A percentile compares a stretch with the other conserved stretches of the same genome.
These are phyloP conservation scores for Berberis thunbergii DNA, from an alignment of 164 flowering plant genomes.

Conservation along the genomic window DNA sequence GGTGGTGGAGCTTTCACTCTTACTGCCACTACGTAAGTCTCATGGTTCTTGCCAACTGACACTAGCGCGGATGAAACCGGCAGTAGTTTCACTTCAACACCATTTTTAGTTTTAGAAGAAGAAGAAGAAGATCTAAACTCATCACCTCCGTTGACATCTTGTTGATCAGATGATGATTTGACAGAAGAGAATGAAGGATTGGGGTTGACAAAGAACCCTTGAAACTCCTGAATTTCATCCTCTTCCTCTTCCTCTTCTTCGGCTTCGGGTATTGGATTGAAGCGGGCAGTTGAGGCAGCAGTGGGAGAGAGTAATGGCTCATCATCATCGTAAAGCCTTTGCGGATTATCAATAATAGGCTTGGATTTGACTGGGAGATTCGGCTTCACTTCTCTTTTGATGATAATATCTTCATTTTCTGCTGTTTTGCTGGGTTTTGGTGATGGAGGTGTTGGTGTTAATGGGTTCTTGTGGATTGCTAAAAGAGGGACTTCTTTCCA, in stretches of 20 bases:
- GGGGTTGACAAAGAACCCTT: slow-evolving; percentile 63
- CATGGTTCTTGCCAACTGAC: slow-evolving; percentile 35
- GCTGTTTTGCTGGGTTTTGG: not conserved
- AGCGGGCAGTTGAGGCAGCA: slow-evolving; percentile 4
- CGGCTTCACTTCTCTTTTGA: no score
- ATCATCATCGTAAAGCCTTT: slow-evolving; percentile 58
- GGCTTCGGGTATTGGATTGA: slow-evolving; percentile 56
- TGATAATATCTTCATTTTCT: not conserved
- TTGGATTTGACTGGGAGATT: slow-evolving; percentile 1
- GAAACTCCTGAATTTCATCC: slow-evolving; percentile 49
- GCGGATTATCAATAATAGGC: not conserved
- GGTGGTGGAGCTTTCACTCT: slow-evolving; percentile 53
- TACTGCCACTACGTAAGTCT: slow-evolving; percentile 64
- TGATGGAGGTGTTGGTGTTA: not conserved
- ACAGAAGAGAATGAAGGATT: slow-evolving; percentile 6
- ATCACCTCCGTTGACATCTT: not conserved
- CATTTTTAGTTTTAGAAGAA: slow-evolving; percentile 8
- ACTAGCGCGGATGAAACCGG: slow-evolving; percentile 59
- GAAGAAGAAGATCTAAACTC: no score
- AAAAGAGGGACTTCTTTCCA: slow-evolving; percentile 86
- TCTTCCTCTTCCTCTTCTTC: slow-evolving; percentile 34
- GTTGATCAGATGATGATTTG: slow-evolving; percentile 7
- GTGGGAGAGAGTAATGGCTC: slow-evolving; percentile 57
- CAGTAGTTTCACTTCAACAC: slow-evolving; percentile 38
- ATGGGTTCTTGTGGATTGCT: slow-evolving; percentile 34